Percentiles rank a stretch among this genome's conserved stretches.
Evolutionary conservation across 2,329 filamentous ascomycete species (phyloP).

Genomic region (Malbranchea zuffiana): DNA sequence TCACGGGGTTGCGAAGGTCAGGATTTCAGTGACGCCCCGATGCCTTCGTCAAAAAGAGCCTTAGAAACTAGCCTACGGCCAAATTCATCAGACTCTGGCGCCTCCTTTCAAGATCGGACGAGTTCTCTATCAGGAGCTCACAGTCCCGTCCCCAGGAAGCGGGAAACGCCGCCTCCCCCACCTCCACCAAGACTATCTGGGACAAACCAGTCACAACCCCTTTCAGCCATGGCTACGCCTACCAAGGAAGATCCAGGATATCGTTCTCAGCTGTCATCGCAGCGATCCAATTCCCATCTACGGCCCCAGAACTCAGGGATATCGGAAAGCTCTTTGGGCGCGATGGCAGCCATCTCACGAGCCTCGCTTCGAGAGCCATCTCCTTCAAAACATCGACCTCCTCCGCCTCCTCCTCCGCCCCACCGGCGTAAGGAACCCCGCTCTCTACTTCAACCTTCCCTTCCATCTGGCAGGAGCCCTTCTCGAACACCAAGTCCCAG

Average conservation of each 20-base stretch:
- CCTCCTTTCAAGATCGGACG: no score
- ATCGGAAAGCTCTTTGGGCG: constrained; percentile 26
- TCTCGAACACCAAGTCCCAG: constrained; percentile 28
- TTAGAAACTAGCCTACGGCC: no score
- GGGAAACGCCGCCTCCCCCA: constrained; percentile 4
- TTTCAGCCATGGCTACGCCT: background rate
- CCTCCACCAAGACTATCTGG: constrained; percentile 1
- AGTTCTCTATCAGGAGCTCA: no score
- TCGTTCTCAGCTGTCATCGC: no score
- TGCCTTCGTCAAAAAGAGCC: no score
- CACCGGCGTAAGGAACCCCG: constrained; percentile 28
- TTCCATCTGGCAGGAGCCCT: constrained; percentile 22
- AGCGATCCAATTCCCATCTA: background rate
- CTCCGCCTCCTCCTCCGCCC: constrained; percentile 28
- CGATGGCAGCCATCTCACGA: constrained; percentile 38
- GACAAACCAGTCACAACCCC: background rate
- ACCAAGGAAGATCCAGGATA: background rate
- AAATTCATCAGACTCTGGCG: no score
- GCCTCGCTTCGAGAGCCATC: constrained; percentile 35
- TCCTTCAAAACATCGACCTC: constrained; percentile 25
- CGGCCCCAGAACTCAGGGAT: constrained; percentile 3
- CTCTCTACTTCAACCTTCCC: constrained; percentile 26
- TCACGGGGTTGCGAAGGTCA: no score
- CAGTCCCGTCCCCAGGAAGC: background rate
- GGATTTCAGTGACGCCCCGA: no score